Percentiles rank a stretch among this genome's conserved stretches.
Evolutionary conservation across 495 filamentous ascomycete genomes (phyloP).

Genomic region (Parathielavia hyrcaniae): DNA sequence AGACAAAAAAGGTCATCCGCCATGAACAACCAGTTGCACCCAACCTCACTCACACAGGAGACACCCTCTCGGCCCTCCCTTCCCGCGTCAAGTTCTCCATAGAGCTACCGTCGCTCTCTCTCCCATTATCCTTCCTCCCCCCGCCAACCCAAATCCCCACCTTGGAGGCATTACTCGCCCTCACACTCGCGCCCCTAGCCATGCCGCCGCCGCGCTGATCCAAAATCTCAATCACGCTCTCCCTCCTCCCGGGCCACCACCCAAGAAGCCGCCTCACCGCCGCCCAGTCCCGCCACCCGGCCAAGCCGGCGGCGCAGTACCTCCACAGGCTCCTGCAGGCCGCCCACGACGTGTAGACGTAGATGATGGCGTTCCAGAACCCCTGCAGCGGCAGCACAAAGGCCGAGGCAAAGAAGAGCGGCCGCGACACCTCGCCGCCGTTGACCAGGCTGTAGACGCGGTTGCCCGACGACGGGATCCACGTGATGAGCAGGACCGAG

Average conservation of each 20-base stretch:
- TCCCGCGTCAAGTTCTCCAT: no score
- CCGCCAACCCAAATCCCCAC: not conserved
- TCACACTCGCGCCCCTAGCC: not conserved
- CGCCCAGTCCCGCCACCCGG: not conserved
- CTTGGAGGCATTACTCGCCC: not conserved
- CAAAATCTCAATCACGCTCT: constrained; percentile 11
- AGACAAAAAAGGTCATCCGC: no score
- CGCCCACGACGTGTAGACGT: constrained; percentile 57
- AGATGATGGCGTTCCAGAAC: constrained; percentile 82
- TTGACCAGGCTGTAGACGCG: constrained; percentile 63
- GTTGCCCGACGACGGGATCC: constrained; percentile 79
- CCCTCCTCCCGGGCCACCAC: constrained; percentile 8
- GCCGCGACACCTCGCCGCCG: constrained; percentile 46
- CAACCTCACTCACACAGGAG: no score
- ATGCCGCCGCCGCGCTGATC: not conserved
- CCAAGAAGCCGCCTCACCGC: not conserved
- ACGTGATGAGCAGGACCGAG: constrained; percentile 70
- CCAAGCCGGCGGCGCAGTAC: constrained; percentile 11
- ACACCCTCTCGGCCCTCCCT: no score
- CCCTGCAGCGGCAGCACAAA: constrained; percentile 79
- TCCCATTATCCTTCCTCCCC: not conserved
- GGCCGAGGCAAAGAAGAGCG: constrained; percentile 62
- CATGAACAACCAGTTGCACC: no score
- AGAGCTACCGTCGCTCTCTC: not conserved
- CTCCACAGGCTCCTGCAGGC: constrained; percentile 38